A percentile compares a stretch with the other conserved stretches of the same genome.
Evolutionary conservation across 305 asterid species (phyloP).

Genomic region (Fraxinus nigra): DNA sequence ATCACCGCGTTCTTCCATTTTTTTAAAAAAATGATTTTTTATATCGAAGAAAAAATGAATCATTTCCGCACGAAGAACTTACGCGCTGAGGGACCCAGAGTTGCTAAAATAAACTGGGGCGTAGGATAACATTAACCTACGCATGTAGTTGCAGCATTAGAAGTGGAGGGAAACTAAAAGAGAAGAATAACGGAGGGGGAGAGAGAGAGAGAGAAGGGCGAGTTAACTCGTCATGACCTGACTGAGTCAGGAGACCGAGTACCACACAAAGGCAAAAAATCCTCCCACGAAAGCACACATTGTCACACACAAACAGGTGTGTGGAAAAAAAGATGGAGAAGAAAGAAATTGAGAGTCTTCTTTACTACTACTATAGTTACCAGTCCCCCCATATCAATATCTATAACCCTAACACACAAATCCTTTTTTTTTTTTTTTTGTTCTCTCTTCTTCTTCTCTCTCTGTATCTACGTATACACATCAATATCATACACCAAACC

Average conservation of each 20-base stretch:
- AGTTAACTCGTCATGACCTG: slow-evolving; percentile 46
- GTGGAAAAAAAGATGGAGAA: slow-evolving; percentile 68
- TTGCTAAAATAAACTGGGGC: slow-evolving; percentile 30
- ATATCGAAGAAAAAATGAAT: not conserved
- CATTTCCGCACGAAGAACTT: not conserved
- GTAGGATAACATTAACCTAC: slow-evolving; percentile 33
- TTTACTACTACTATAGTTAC: slow-evolving; percentile 34
- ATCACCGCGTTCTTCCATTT: not conserved
- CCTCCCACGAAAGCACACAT: slow-evolving; percentile 28
- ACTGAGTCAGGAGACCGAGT: slow-evolving; percentile 36
- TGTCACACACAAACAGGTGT: slow-evolving; percentile 41
- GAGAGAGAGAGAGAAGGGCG: slow-evolving; percentile 21
- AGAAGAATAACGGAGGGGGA: not conserved
- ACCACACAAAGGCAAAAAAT: slow-evolving; percentile 14
- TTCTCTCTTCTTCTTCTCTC: slow-evolving; percentile 18
- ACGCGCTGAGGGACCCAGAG: not conserved
- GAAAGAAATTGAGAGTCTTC: slow-evolving; percentile 70
- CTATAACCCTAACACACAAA: slow-evolving; percentile 48
- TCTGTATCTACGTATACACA: slow-evolving; percentile 23
- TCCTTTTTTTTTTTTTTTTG: slow-evolving; percentile 23
- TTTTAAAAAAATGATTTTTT: too few relatives aligned
- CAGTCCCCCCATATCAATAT: slow-evolving; percentile 11
- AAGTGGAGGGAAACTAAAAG: slow-evolving; percentile 29
- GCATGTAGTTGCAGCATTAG: slow-evolving; percentile 59
- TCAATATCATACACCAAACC: not conserved